Conservation (phyloP, 1,139 yeast species). For the Taphrina confusa region DNA sequence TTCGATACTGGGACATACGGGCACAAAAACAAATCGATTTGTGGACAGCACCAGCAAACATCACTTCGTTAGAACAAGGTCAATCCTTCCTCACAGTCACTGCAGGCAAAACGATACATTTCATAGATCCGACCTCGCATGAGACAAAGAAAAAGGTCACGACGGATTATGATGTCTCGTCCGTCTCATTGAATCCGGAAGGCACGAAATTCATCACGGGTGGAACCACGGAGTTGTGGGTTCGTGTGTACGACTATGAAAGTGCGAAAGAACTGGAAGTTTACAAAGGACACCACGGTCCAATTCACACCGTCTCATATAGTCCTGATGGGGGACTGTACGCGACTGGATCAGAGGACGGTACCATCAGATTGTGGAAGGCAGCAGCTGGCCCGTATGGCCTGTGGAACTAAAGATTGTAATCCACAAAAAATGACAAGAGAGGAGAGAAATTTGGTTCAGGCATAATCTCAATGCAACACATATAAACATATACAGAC, state of each 20-base stretch:
- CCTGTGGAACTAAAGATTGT: slow-evolving; percentile 46
- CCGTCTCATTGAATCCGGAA: slow-evolving; percentile 44
- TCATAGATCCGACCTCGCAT: slow-evolving; percentile 41
- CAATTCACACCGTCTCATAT: slow-evolving; percentile 47
- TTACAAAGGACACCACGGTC: slow-evolving; percentile 49
- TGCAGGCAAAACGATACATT: slow-evolving; percentile 43
- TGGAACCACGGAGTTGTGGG: slow-evolving; percentile 46
- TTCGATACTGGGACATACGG: slow-evolving; percentile 46
- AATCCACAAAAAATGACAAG: too few species aligned
- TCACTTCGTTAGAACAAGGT: slow-evolving; percentile 36
- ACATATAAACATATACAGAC: too few species aligned
- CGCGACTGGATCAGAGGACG: slow-evolving; percentile 73
- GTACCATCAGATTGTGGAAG: slow-evolving; percentile 66
- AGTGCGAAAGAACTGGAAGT: slow-evolving; percentile 43
- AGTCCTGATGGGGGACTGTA: slow-evolving; percentile 48
- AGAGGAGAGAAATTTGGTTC: not conserved
- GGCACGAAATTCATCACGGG: slow-evolving; percentile 45
- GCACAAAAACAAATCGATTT: slow-evolving; percentile 33
- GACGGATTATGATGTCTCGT: slow-evolving; percentile 45
- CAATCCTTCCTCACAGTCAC: slow-evolving; percentile 43
- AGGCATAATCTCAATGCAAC: too few species aligned
- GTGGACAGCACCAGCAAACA: slow-evolving; percentile 23
- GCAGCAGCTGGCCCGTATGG: slow-evolving; percentile 46
- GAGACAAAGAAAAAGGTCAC: slow-evolving; percentile 41
- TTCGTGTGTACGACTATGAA: slow-evolving; percentile 45